Evolutionary conservation across 345 rosid species (phyloP).

Genomic region (Mangifera indica): DNA sequence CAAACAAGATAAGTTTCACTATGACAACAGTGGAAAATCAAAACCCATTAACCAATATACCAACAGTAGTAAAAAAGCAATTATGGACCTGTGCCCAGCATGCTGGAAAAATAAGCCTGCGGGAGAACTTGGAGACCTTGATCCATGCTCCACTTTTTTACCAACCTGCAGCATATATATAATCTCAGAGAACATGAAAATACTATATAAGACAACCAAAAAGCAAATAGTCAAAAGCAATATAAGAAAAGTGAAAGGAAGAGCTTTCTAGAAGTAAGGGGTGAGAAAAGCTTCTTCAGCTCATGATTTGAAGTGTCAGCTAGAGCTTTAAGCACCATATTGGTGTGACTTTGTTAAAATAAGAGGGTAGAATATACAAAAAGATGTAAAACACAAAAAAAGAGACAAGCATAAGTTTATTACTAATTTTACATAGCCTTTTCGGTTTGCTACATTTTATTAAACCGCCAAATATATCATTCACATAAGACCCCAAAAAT

Average conservation of each 20-base stretch:
- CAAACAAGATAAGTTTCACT: background rate
- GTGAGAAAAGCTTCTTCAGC: background rate
- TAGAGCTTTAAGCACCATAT: background rate
- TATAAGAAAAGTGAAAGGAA: background rate
- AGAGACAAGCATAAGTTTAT: background rate
- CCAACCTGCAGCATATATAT: constrained; percentile 39
- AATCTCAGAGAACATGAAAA: constrained; percentile 1
- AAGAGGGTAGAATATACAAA: background rate
- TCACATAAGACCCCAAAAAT: too few species aligned
- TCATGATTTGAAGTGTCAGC: background rate
- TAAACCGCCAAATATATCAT: too few species aligned
- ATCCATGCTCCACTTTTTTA: constrained; percentile 38
- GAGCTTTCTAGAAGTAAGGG: background rate
- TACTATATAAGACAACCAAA: constrained; percentile 3
- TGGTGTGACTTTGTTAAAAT: too few species aligned
- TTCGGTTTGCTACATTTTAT: too few species aligned
- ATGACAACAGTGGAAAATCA: background rate
- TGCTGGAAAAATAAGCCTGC: constrained; percentile 69
- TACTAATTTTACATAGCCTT: too few species aligned
- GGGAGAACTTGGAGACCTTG: constrained; percentile 42
- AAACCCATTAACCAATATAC: background rate
- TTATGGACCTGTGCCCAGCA: constrained; percentile 62
- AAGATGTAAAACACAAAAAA: background rate
- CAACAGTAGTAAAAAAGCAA: background rate
- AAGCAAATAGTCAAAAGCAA: background rate